Evolutionary conservation across 805 yeast species (phyloP).

Genomic region (Ogataea ganodermae): DNA sequence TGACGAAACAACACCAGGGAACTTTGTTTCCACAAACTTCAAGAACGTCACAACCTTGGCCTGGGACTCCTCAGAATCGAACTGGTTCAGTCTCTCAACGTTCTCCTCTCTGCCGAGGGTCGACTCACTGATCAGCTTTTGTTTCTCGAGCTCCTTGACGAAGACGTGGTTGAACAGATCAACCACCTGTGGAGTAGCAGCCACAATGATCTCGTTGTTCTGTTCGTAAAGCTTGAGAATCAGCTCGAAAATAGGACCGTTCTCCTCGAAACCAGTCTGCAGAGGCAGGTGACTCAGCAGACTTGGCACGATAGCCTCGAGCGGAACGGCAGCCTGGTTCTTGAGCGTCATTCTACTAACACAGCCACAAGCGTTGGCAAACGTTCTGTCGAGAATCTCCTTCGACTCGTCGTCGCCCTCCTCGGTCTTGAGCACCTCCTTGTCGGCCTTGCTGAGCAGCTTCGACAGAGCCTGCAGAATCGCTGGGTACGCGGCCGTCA

Average conservation of each 20-base stretch:
- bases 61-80: conserved; percentile 67
- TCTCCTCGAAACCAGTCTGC: conserved; percentile 87
- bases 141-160: conserved; percentile 71
- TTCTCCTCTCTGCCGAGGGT: conserved; percentile 86
- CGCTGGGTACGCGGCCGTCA: conserved; percentile 63
- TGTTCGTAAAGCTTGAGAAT: conserved; percentile 70
- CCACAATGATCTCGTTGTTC: conserved; percentile 54
- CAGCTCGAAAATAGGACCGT: conserved; percentile 83
- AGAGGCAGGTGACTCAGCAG: conserved; percentile 81
- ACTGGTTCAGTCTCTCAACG: conserved; percentile 76
- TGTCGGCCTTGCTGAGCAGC: conserved; percentile 76
- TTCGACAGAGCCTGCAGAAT: conserved; percentile 69
- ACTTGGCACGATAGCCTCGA: conserved; percentile 72
- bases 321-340: conserved; percentile 70
- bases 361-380: conserved; percentile 96
- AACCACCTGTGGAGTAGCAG: conserved; percentile 62
- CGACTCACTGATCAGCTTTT: conserved; percentile 66
- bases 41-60: conserved; percentile 66
- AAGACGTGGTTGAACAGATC: conserved; percentile 71
- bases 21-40: conserved; percentile 67
- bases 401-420: conserved; percentile 74
- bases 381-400: conserved; percentile 78
- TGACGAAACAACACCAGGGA: conserved; percentile 61
- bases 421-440: conserved; percentile 59
- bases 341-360: conserved; percentile 87